Evolutionary conservation across 2,329 filamentous ascomycete genomes (phyloP).

Genomic region (Capronia epimyces): DNA sequence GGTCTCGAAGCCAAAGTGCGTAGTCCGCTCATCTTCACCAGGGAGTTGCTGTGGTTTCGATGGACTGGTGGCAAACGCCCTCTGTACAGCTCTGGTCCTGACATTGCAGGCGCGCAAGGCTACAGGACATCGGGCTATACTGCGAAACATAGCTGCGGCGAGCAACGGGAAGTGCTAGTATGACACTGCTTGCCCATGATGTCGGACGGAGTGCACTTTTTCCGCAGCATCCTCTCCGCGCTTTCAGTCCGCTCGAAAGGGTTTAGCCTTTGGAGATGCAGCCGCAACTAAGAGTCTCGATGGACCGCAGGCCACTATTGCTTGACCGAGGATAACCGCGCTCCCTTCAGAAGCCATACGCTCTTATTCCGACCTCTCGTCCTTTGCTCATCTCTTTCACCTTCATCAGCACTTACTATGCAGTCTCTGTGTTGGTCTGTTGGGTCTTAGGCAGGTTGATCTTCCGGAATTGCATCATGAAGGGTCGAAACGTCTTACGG

Average conservation of each 20-base stretch:
- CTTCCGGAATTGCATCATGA: slow-evolving; percentile 11
- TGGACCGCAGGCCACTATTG: no score
- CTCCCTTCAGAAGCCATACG: neutral
- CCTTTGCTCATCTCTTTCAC: slow-evolving; percentile 1
- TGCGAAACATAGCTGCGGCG: slow-evolving; percentile 11
- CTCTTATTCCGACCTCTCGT: slow-evolving; percentile 1
- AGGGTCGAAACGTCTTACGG: slow-evolving; percentile 11
- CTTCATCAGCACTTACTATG: neutral
- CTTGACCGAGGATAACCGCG: slow-evolving; percentile 21
- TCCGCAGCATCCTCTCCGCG: neutral
- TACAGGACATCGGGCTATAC: neutral
- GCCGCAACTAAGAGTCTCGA: neutral
- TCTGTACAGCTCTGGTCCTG: neutral
- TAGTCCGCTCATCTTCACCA: slow-evolving; percentile 54
- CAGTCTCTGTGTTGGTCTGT: no score
- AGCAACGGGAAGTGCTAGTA: neutral
- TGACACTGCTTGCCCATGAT: neutral
- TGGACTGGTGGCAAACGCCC: slow-evolving; percentile 9
- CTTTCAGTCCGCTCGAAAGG: neutral
- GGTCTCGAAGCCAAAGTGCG: slow-evolving; percentile 88
- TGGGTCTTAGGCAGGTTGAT: neutral
- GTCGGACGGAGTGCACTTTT: neutral
- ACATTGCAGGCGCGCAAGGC: slow-evolving; percentile 1
- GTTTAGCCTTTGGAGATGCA: slow-evolving; percentile 1
- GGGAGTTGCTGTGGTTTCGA: slow-evolving; percentile 13